Conservation (phyloP, 2,329 filamentous ascomycete species). For the Curvularia eragrostidis region DNA sequence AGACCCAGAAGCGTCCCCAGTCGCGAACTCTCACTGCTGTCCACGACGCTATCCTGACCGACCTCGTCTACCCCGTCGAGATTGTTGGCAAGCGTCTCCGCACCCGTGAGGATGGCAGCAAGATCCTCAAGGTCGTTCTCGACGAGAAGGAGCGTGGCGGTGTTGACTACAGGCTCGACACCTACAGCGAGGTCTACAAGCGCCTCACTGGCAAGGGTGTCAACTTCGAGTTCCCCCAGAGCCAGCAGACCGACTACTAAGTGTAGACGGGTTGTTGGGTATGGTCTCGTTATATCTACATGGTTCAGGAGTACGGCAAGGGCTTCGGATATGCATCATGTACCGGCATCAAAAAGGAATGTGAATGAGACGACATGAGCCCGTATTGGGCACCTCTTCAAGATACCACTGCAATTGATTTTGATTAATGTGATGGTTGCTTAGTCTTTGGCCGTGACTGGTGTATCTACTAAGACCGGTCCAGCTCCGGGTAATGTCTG, state of each 20-base stretch:
- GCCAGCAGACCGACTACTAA: constrained; percentile 80
- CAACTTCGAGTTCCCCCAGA: constrained; percentile 98
- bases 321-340: constrained; percentile 50
- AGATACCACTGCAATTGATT: constrained; percentile 50
- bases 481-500: constrained; percentile 75
- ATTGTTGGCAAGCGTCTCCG: constrained; percentile 99
- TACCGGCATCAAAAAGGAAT: constrained; percentile 51
- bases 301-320: constrained; percentile 45
- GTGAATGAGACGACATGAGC: constrained; percentile 49
- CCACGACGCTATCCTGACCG: constrained; percentile 96
- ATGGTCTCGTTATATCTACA: constrained; percentile 32
- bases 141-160: constrained; percentile 99
- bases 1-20: constrained; percentile 98
- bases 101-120: constrained; percentile 98
- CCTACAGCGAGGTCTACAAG: constrained; percentile 99
- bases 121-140: constrained; percentile 97
- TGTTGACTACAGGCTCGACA: constrained; percentile 99
- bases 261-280: constrained; percentile 40
- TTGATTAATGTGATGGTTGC: constrained; percentile 35
- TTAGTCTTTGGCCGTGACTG: neutral
- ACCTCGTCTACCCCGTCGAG: constrained; percentile 99
- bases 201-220: constrained; percentile 95
- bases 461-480: constrained; percentile 54
- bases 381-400: constrained; percentile 35
- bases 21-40: constrained; percentile 98